Evolutionary conservation across 805 yeast genomes (phyloP).

Genomic region (Kuraishia capsulata): DNA sequence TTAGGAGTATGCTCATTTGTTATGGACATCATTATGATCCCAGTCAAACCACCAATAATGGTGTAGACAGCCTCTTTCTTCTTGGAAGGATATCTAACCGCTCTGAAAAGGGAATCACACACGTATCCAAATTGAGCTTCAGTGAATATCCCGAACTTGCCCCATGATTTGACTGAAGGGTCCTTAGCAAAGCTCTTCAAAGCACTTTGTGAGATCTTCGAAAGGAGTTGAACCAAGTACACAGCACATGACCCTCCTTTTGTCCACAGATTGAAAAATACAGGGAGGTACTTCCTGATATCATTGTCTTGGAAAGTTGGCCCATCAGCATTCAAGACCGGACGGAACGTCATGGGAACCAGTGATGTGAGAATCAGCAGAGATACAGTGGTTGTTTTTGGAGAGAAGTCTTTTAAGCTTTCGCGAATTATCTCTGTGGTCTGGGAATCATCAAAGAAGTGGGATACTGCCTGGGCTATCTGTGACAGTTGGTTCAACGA

Average conservation of each 20-base stretch:
- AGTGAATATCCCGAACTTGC: constrained; percentile 55
- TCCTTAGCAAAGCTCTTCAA: constrained; percentile 23
- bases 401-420: constrained; percentile 42
- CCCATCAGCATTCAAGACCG: constrained; percentile 12
- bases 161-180: constrained; percentile 24
- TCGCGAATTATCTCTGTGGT: constrained; percentile 43
- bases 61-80: constrained; percentile 8
- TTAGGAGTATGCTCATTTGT: constrained; percentile 27
- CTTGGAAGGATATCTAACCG: constrained; percentile 5
- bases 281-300: constrained; percentile 43
- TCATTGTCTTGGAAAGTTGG: constrained; percentile 14
- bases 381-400: constrained; percentile 40
- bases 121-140: constrained; percentile 39
- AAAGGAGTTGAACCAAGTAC: constrained; percentile 55
- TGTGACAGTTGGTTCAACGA: constrained; percentile 38
- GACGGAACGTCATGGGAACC: constrained; percentile 36
- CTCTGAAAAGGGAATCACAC: neutral
- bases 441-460: constrained; percentile 39
- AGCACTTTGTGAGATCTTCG: constrained; percentile 46
- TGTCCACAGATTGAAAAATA: constrained; percentile 68
- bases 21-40: constrained; percentile 56
- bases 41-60: constrained; percentile 30
- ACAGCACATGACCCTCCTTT: constrained; percentile 8
- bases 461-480: constrained; percentile 44
- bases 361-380: constrained; percentile 43